Base-by-base conservation (phyloP, 2,329 filamentous ascomycete species). In the Biscogniauxia mediterranea region DNA sequence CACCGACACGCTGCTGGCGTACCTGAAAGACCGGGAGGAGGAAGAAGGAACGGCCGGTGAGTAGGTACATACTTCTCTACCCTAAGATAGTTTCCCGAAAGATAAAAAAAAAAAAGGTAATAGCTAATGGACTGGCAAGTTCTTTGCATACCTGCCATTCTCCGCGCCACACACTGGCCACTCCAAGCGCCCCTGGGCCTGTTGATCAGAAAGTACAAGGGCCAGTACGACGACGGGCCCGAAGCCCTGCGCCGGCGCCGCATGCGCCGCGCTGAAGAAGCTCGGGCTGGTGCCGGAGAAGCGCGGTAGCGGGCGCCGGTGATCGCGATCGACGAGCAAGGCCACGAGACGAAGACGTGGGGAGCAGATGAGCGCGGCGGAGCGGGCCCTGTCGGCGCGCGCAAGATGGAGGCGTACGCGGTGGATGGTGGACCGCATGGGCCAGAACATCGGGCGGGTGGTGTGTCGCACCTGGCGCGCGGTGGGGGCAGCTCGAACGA, bases 371-470 rank as follows among this genome's bases (percentile, higher is more conserved):
- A 57, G 57, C 50, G 59, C 42, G 11, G 49, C 20, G 49, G 65
- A 67, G 49, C 58, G 54, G 28, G 61, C 50, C 21, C 49, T 57
- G 42, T 65, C 51, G 19, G 60, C 62, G 3, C 62, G 3, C 62
- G 68, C 1, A 58, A 56, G 9, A 71, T 70, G 68, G 68, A 84
- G 63, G 76, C 81, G 4, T 85, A 79, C 57, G 83, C 83, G 0
- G 82, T n/a, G 75, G 3, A 85, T 85, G 81, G 81, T 84, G 5
- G 81, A 85, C 59, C 76, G 74, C 56, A 83, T 84, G 50, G 82
- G 84, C 62, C 64, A 73, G 57, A 80, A 82, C 59, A 78, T 84
- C 21, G 81, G 81, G 56, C 80, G 79, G 58, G 78, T 83, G 1
- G 73, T 83, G 73, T 83, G 49, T 71, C 80, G 51, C 80, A 82